Evolutionary conservation across 2,329 filamentous ascomycete species (phyloP).

Genomic region (Pseudogymnoascus sp.): DNA sequence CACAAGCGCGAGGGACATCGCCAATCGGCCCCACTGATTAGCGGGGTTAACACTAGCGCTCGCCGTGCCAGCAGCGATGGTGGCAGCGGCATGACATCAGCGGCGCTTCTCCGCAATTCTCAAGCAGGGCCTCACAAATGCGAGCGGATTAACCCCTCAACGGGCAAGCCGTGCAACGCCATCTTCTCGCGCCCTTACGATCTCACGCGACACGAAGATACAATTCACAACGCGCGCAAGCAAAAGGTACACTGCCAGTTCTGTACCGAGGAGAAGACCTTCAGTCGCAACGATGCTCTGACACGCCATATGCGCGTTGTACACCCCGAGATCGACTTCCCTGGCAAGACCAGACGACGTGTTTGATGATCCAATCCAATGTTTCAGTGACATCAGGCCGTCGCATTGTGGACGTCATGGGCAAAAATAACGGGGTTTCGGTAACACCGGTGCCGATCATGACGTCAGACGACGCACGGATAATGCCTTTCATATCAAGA

Average conservation of each 20-base stretch:
- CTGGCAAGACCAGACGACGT: slow-evolving; percentile 48
- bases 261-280: slow-evolving; percentile 94
- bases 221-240: slow-evolving; percentile 91
- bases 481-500: background rate
- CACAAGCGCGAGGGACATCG: slow-evolving; percentile 93
- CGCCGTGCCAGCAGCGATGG: slow-evolving; percentile 15
- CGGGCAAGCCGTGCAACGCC: slow-evolving; percentile 88
- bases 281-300: slow-evolving; percentile 88
- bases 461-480: background rate
- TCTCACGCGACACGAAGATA: slow-evolving; percentile 91
- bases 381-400: slow-evolving; percentile 5
- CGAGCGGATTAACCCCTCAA: slow-evolving; percentile 87
- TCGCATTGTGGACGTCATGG: background rate
- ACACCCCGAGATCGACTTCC: slow-evolving; percentile 78
- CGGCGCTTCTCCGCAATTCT: slow-evolving; percentile 58
- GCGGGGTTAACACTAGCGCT: slow-evolving; percentile 20
- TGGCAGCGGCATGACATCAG: slow-evolving; percentile 38
- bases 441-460: background rate
- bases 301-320: slow-evolving; percentile 92
- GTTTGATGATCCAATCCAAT: slow-evolving; percentile 5
- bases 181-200: slow-evolving; percentile 95
- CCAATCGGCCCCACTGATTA: slow-evolving; percentile 51
- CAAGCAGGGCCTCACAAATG: slow-evolving; percentile 92
- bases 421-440: background rate
- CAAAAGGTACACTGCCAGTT: slow-evolving; percentile 88